Percentiles rank a stretch among this genome's conserved stretches.
phyloP scores from a whole-genome alignment of 176 grass and related monocot species.

The Raddia guianensis region DNA sequence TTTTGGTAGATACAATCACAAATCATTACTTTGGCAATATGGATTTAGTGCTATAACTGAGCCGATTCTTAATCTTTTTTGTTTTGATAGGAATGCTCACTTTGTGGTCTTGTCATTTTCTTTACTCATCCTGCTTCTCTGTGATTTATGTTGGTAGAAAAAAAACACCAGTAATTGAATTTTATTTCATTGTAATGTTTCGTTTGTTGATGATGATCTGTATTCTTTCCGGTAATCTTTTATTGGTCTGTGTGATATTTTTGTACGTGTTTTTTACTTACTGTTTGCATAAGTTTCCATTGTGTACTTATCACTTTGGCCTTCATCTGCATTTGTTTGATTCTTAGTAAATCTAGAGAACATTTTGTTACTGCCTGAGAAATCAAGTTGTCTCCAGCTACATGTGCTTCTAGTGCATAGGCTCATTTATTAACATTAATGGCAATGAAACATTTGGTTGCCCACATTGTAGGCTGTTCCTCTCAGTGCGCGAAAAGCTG shows the following conservation, averaged over 20 bases:
- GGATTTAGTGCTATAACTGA: background rate
- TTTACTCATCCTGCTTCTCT: background rate
- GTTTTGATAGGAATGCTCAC: background rate
- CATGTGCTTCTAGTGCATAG: background rate
- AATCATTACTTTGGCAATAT: background rate
- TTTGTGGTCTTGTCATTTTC: background rate
- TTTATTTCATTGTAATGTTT: background rate
- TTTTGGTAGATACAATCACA: background rate
- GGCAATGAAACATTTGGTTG: slow-evolving; percentile 31
- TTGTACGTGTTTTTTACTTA: background rate
- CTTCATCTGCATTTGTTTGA: slow-evolving; percentile 9
- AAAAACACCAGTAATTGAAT: background rate
- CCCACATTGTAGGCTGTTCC: slow-evolving; percentile 74
- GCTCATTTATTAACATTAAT: slow-evolving; percentile 20
- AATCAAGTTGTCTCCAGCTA: background rate
- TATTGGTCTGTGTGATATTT: background rate
- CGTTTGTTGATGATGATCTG: background rate
- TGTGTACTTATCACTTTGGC: background rate
- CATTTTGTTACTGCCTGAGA: background rate
- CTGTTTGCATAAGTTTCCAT: background rate
- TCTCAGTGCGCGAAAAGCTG: slow-evolving; percentile 78
- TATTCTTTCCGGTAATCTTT: background rate
- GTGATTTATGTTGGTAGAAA: background rate
- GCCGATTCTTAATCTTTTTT: background rate
- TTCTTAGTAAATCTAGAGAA: background rate